Conservation (phyloP, 1,139 yeast species). For the Scheffersomyces lignicola region DNA sequence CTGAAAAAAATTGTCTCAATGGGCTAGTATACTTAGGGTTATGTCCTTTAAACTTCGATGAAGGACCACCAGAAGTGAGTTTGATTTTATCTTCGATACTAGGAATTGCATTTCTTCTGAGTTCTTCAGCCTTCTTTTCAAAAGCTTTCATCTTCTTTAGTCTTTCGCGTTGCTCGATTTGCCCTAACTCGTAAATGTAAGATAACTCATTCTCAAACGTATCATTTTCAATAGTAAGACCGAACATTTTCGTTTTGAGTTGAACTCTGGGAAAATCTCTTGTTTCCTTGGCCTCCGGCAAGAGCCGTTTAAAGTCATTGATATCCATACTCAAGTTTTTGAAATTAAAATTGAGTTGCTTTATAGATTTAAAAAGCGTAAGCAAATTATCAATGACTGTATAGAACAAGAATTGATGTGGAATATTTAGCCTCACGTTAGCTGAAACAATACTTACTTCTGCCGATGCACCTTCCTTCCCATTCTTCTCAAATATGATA, state of each 20-base stretch:
- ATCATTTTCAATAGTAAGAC: conserved; percentile 41
- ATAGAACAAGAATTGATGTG: conserved; percentile 65
- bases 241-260: conserved; percentile 32
- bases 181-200: conserved; percentile 39
- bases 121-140: conserved; percentile 25
- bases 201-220: conserved; percentile 44
- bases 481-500: conserved; percentile 24
- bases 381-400: conserved; percentile 66
- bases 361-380: conserved; percentile 58
- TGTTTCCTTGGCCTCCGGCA: conserved; percentile 33
- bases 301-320: conserved; percentile 35
- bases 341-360: conserved; percentile 56
- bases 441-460: conserved; percentile 24
- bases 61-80: conserved; percentile 9
- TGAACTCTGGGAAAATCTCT: conserved; percentile 31
- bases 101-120: conserved; percentile 13
- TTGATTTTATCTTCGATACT: conserved; percentile 20
- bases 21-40: conserved; percentile 13
- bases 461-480: conserved; percentile 18
- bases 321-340: conserved; percentile 36
- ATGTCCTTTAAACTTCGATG: neutral
- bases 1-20: conserved; percentile 7
- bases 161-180: conserved; percentile 37
- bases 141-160: conserved; percentile 29
- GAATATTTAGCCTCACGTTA: conserved; percentile 42